A percentile compares a stretch with the other conserved stretches of the same genome.
These are phyloP conservation scores for Suhomyces sp. DNA, from an alignment of 805 yeast species.

Conservation along the genomic window DNA sequence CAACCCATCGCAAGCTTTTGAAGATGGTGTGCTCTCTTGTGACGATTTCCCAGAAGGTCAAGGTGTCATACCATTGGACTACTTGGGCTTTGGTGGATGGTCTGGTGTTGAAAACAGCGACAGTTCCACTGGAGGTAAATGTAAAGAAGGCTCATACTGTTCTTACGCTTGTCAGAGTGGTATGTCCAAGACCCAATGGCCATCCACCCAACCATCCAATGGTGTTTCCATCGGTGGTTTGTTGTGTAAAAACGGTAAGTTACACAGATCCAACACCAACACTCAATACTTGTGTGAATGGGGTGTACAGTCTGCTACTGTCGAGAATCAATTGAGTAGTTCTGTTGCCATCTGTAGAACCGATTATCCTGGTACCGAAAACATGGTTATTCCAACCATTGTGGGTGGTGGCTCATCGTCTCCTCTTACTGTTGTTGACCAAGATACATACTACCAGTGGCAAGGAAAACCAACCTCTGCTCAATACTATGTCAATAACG, in stretches of 20 bases:
- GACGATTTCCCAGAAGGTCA: constrained; percentile 71
- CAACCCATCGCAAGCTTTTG: constrained; percentile 59
- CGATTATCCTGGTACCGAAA: constrained; percentile 98
- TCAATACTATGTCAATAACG: constrained; percentile 96
- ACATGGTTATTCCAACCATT: constrained; percentile 93
- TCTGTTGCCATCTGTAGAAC: constrained; percentile 93
- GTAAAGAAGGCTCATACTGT: constrained; percentile 90
- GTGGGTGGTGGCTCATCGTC: constrained; percentile 63
- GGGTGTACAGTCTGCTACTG: constrained; percentile 72
- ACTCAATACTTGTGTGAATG: constrained; percentile 76
- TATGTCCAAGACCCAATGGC: constrained; percentile 99
- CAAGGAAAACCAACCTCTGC: constrained; percentile 79
- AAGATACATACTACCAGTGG: constrained; percentile 78
- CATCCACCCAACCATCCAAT: constrained; percentile 75
- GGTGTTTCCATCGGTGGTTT: constrained; percentile 96
- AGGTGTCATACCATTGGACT: constrained; percentile 76
- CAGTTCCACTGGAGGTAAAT: constrained; percentile 61
- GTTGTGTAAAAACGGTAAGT: constrained; percentile 76
- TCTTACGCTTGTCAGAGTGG: constrained; percentile 98
- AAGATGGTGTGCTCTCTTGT: constrained; percentile 72
- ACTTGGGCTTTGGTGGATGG: constrained; percentile 79
- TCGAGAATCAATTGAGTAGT: constrained; percentile 58
- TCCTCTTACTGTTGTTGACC: constrained; percentile 78
- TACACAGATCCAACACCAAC: constrained; percentile 75
- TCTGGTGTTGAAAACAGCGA: constrained; percentile 66